Conservation (phyloP, 805 yeast genomes). For the Kodamaea laetipori region DNA sequence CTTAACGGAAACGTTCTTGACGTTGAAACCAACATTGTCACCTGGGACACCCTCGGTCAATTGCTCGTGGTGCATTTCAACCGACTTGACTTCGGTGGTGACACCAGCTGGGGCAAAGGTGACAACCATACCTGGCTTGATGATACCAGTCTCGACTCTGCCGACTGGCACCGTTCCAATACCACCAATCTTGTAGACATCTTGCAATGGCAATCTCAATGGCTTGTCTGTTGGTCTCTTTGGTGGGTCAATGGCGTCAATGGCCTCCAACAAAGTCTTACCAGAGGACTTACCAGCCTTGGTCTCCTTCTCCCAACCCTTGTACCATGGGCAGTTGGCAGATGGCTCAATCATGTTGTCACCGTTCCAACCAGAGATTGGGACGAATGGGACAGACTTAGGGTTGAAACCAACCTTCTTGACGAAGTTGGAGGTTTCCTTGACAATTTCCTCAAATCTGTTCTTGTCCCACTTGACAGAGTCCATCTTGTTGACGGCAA, state of each 20-base stretch:
- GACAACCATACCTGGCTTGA: constrained; percentile 95
- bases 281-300: constrained; percentile 91
- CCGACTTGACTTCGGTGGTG: constrained; percentile 87
- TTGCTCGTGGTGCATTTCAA: constrained; percentile 86
- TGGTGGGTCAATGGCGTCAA: constrained; percentile 95
- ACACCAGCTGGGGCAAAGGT: constrained; percentile 90
- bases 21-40: constrained; percentile 90
- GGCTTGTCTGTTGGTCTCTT: constrained; percentile 93
- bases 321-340: constrained; percentile 93
- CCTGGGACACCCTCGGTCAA: constrained; percentile 82
- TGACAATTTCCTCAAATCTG: constrained; percentile 98
- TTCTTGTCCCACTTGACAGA: constrained; percentile 98
- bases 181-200: constrained; percentile 96
- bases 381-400: constrained; percentile 82
- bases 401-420: constrained; percentile 90
- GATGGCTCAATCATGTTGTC: constrained; percentile 98
- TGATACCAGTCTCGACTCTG: constrained; percentile 96
- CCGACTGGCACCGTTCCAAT: constrained; percentile 99
- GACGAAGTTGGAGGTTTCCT: constrained; percentile 99
- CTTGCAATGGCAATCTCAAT: constrained; percentile 96
- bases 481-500: constrained; percentile 97
- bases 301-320: constrained; percentile 83
- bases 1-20: constrained; percentile 86
- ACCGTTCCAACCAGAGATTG: constrained; percentile 93
- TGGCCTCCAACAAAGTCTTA: constrained; percentile 80